Conservation (phyloP, 345 rosid species). For the Cochlearia excelsa region DNA sequence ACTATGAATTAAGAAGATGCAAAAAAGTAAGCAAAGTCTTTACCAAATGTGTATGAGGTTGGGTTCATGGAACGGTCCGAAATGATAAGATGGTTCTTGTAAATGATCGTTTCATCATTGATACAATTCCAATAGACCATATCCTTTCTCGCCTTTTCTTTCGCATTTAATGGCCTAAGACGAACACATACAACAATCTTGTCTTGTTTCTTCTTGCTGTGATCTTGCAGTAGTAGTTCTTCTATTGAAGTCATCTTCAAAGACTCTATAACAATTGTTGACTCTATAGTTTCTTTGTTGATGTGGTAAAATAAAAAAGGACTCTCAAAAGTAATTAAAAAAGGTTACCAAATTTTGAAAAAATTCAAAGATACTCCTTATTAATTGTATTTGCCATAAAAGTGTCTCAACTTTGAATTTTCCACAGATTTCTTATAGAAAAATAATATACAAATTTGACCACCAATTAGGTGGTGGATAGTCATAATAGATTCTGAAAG, state of each 20-base stretch:
- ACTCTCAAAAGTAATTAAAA: too few relatives aligned
- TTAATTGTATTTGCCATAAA: too few relatives aligned
- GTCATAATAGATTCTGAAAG: too few relatives aligned
- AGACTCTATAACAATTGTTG: too few relatives aligned
- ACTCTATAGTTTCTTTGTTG: too few relatives aligned
- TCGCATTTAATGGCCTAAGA: slow-evolving; percentile 78
- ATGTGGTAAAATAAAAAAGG: too few relatives aligned
- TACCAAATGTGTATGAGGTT: slow-evolving; percentile 83
- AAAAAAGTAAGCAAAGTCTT: slow-evolving; percentile 26
- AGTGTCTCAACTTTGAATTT: too few relatives aligned
- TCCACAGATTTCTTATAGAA: too few relatives aligned
- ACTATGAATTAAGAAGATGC: slow-evolving; percentile 19
- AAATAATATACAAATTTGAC: too few relatives aligned
- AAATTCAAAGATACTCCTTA: too few relatives aligned
- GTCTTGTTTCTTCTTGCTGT: slow-evolving; percentile 45
- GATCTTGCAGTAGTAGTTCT: slow-evolving; percentile 44
- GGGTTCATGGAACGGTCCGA: slow-evolving; percentile 94
- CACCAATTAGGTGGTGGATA: too few relatives aligned
- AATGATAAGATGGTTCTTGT: slow-evolving; percentile 64
- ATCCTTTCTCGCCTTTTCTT: slow-evolving; percentile 67
- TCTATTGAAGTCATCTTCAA: slow-evolving; percentile 52
- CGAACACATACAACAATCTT: slow-evolving; percentile 83
- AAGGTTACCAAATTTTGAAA: too few relatives aligned
- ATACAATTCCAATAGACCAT: slow-evolving; percentile 93
- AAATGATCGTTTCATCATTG: slow-evolving; percentile 60